Base-by-base conservation (phyloP, 345 rosid species). In the Corymbia maculata region DNA sequence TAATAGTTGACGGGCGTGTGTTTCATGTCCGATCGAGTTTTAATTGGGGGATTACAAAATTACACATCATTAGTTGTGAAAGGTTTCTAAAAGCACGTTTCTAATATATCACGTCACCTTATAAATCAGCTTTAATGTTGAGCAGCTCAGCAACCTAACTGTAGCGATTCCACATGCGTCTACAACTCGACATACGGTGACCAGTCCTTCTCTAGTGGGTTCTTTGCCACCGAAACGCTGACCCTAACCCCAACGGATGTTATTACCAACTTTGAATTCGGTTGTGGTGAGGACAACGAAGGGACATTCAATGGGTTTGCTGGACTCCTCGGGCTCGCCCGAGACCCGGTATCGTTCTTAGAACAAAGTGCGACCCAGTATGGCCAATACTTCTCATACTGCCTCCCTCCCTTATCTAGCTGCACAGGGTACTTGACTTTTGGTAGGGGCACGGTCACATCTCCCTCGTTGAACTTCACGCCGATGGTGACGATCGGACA, bases 351-450 rank as follows among this genome's bases (percentile, higher is more conserved):
- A 32, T 86, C 91, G 5, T 53, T 91, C 7, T 12, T 87, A 47
- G 59, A 59, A 16, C 94, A 91, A 82, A 79, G 87, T 42, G 21
- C 28, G 26, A 5, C 42, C 6, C 11, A 6, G 4, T 90, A 51
- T 26, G 59, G n/a, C 3, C 16, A 45, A n/a, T 17, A 47, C 26
- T 92, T 92, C 88, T 91, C 92, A 26, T 91, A 92, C 86, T 89
- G 93, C 89, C 90, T 92, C 52, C 92, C 92, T 15, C 36, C 86
- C 22, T 28, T 52, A 4, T 32, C 80, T 61, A 82, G 86, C 53
- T 42, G 87, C 9, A 9, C 47, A 13, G 90, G 93, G 11, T 51
- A 82, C 32, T 45, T 92, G 28, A 52, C 26, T 21, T 86, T 90
- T 13, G 93, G 93, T 13, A 7, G 10, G 9, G 9, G 32, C 22